Conservation (phyloP, 805 yeast genomes). For the Nakazawaea laoshanensis region DNA sequence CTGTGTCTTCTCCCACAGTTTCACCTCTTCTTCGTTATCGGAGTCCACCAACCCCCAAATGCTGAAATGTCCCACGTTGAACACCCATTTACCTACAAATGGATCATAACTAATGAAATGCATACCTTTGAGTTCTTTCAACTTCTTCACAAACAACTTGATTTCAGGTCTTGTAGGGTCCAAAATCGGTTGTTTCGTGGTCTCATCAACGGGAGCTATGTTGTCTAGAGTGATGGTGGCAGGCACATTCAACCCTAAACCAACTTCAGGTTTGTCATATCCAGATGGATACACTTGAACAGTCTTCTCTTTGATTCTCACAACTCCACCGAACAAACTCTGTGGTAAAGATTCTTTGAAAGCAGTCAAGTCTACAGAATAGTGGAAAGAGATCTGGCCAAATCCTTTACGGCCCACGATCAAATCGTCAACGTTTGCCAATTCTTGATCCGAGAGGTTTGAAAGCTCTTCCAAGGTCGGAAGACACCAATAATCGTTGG, state of each 20-base stretch:
- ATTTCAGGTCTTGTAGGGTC: conserved; percentile 31
- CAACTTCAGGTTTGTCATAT: conserved; percentile 47
- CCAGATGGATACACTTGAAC: conserved; percentile 59
- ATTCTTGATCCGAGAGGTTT: conserved; percentile 32
- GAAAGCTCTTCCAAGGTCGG: conserved; percentile 50
- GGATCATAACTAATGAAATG: conserved; percentile 77
- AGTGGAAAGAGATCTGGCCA: conserved; percentile 60
- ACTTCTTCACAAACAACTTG: conserved; percentile 37
- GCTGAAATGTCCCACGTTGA: conserved; percentile 85
- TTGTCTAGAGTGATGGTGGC: conserved; percentile 64
- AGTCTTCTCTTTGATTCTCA: conserved; percentile 38
- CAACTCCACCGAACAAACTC: conserved; percentile 29
- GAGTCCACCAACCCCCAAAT: conserved; percentile 85
- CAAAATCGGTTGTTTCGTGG: conserved; percentile 16
- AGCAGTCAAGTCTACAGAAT: conserved; percentile 60
- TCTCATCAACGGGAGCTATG: conserved; percentile 36
- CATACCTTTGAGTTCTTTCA: conserved; percentile 58
- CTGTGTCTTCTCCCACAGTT: conserved; percentile 23
- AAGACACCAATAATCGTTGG: conserved; percentile 54
- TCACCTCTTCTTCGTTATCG: conserved; percentile 47
- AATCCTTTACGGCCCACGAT: conserved; percentile 58
- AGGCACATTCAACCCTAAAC: conserved; percentile 68
- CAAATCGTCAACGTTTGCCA: conserved; percentile 51
- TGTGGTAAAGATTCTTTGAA: conserved; percentile 32
- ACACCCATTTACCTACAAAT: conserved; percentile 65